phyloP scores from a whole-genome alignment of 2,329 filamentous ascomycete genomes.

The Eutypella sp. region DNA sequence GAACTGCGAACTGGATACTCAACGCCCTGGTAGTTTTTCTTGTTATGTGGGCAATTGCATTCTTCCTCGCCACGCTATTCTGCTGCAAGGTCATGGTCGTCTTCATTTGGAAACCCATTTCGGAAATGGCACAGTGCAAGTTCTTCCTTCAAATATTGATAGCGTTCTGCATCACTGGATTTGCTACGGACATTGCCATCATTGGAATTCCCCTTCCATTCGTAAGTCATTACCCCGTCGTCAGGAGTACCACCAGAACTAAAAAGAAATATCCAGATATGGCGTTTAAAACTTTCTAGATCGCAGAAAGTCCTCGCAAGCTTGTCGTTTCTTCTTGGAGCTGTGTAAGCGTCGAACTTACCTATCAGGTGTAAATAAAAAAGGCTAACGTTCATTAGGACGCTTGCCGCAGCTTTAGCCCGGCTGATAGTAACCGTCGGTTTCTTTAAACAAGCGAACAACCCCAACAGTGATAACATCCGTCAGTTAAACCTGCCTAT shows the following conservation, averaged over 20 bases:
- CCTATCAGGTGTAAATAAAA: background rate
- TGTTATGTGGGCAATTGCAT: constrained; percentile 6
- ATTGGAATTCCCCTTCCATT: constrained; percentile 10
- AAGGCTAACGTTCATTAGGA: background rate
- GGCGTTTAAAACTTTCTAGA: constrained; percentile 8
- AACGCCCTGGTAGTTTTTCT: constrained; percentile 5
- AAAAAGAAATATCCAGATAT: constrained; percentile 5
- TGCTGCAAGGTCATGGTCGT: constrained; percentile 3
- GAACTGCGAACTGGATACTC: constrained; percentile 2
- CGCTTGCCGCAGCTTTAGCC: constrained; percentile 6
- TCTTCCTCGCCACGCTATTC: constrained; percentile 11
- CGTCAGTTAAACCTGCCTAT: background rate
- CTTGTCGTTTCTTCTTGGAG: constrained; percentile 7
- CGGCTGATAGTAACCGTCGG: constrained; percentile 6
- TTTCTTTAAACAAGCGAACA: constrained; percentile 1
- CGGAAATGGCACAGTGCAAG: constrained; percentile 1
- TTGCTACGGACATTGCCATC: constrained; percentile 8
- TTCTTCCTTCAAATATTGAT: background rate
- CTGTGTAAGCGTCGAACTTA: constrained; percentile 6
- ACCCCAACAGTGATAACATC: constrained; percentile 6
- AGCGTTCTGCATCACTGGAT: constrained; percentile 6
- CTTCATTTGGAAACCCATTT: constrained; percentile 2
- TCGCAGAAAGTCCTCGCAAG: constrained; percentile 5
- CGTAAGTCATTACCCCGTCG: constrained; percentile 3
- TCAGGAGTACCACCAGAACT: background rate